Evolutionary conservation across 192 early-diverging fungal genomes (phyloP).

Genomic region (Spinellus fusiger): DNA sequence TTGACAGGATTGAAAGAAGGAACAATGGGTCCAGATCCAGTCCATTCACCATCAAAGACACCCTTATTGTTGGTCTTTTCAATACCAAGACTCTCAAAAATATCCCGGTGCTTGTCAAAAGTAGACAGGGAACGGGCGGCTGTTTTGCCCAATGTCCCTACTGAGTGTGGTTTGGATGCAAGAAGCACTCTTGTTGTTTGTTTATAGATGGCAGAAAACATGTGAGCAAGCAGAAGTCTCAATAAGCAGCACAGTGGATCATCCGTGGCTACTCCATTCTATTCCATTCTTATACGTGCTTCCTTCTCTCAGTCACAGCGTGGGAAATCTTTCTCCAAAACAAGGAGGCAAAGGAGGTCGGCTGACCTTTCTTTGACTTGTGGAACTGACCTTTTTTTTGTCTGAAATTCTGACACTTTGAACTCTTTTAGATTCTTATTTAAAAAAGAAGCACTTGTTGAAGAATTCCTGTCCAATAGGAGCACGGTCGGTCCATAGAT

Average conservation of each 20-base stretch:
- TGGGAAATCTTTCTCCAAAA: not conserved
- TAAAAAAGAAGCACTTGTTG: too few species aligned
- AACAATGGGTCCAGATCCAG: conserved; percentile 53
- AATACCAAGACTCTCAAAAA: conserved; percentile 56
- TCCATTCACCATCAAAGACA: conserved; percentile 73
- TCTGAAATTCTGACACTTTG: too few species aligned
- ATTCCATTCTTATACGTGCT: not conserved
- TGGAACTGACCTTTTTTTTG: too few species aligned
- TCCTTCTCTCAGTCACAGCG: not conserved
- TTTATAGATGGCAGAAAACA: not conserved
- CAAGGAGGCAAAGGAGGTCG: too few species aligned
- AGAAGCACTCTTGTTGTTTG: not conserved
- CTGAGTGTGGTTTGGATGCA: not conserved
- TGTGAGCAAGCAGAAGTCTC: not conserved
- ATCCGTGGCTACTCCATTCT: not conserved
- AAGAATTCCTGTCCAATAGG: too few species aligned
- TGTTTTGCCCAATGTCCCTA: not conserved
- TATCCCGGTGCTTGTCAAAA: conserved; percentile 35
- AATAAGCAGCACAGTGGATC: not conserved
- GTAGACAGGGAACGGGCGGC: conserved; percentile 20
- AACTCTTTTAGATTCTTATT: too few species aligned
- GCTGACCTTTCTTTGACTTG: too few species aligned
- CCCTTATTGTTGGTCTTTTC: conserved; percentile 61
- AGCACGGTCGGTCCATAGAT: too few species aligned
- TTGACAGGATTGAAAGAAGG: conserved; percentile 73